A percentile compares a stretch with the other conserved stretches of the same genome.
These are phyloP conservation scores for Centaurea solstitialis DNA, from an alignment of 129 eudicot genomes.

Conservation along the genomic window DNA sequence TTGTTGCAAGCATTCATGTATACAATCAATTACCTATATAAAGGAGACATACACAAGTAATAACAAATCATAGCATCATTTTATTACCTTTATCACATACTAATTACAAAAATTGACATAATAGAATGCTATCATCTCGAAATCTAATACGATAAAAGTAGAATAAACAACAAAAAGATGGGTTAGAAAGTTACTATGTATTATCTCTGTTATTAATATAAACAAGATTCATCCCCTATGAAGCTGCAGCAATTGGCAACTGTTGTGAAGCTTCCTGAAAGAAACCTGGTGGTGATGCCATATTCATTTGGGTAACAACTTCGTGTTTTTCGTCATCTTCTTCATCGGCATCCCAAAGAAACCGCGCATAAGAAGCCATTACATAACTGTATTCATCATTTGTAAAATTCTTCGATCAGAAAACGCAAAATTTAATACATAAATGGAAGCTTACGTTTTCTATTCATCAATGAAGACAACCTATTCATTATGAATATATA, in stretches of 20 bases:
- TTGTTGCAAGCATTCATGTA: neutral
- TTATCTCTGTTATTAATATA: slow-evolving; percentile 17
- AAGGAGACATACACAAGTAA: slow-evolving; percentile 8
- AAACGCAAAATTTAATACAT: neutral
- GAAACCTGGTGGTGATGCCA: slow-evolving; percentile 29
- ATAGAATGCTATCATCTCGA: slow-evolving; percentile 10
- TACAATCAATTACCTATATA: neutral
- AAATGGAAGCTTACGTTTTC: neutral
- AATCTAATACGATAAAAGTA: neutral
- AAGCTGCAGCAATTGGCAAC: slow-evolving; percentile 49
- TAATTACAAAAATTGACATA: slow-evolving; percentile 25
- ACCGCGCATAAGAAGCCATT: slow-evolving; percentile 70
- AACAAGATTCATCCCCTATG: slow-evolving; percentile 16
- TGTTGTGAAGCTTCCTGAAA: slow-evolving; percentile 41
- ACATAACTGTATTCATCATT: slow-evolving; percentile 52
- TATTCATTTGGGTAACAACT: neutral
- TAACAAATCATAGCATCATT: slow-evolving; percentile 8
- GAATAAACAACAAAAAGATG: slow-evolving; percentile 21
- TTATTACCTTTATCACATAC: slow-evolving; percentile 35
- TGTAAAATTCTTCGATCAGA: neutral
- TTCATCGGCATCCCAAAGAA: slow-evolving; percentile 74
- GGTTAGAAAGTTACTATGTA: slow-evolving; percentile 38
- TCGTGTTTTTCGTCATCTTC: slow-evolving; percentile 50
- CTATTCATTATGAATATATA: neutral
- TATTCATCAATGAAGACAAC: neutral